phyloP scores from a whole-genome alignment of 257 asterid genomes.

The Ophiorrhiza pumila region DNA sequence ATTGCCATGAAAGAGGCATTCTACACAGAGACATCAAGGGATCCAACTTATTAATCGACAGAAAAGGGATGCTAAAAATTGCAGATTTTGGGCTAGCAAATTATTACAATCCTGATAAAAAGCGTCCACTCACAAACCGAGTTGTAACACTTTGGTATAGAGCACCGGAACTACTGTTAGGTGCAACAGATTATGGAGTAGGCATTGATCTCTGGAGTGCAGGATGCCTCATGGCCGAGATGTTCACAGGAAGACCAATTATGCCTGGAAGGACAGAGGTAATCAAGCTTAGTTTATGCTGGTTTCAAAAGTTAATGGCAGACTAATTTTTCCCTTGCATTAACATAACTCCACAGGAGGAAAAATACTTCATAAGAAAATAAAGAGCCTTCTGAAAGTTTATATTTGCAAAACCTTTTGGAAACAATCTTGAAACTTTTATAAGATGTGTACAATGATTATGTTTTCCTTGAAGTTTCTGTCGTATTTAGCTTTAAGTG shows the following conservation, averaged over 20 bases:
- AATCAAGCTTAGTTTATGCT: background rate
- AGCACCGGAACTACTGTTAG: constrained; percentile 79
- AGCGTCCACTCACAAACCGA: constrained; percentile 59
- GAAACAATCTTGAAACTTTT: background rate
- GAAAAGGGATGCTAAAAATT: constrained; percentile 64
- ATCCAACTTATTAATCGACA: constrained; percentile 65
- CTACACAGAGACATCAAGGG: constrained; percentile 85
- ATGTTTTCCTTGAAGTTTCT: background rate
- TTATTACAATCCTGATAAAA: constrained; percentile 39
- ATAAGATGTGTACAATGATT: background rate
- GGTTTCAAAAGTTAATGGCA: background rate
- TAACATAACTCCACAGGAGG: background rate
- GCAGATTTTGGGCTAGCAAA: constrained; percentile 85
- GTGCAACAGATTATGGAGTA: constrained; percentile 68
- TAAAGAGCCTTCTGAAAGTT: background rate
- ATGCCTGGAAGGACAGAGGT: constrained; percentile 89
- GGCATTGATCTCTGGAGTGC: constrained; percentile 90
- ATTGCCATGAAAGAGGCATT: constrained; percentile 76
- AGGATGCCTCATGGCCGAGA: constrained; percentile 90
- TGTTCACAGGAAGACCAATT: constrained; percentile 72
- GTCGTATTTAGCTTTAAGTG: background rate
- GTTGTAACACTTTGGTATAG: constrained; percentile 92
- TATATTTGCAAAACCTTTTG: background rate
- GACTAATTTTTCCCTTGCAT: background rate
- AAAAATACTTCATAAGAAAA: background rate